Evolutionary conservation across 129 eudicot species (phyloP), one percentile per base, ranked within the genome.

Genomic region (Lonicera japonica): DNA sequence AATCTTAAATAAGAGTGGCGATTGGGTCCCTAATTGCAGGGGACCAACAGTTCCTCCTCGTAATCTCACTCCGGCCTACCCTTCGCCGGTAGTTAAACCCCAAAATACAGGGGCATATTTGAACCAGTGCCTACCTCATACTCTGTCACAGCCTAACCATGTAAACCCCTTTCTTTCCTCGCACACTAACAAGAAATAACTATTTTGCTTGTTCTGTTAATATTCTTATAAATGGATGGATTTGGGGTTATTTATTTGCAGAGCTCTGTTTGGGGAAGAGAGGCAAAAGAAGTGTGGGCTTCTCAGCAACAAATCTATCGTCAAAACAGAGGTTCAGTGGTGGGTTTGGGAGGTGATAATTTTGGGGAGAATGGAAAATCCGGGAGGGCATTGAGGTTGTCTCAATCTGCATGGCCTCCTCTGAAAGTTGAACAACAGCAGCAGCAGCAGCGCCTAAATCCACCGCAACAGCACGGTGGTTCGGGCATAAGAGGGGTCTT

Each of bases 391-490:
- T 63, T 62, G 11, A 75, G 63, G 0, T 60, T 58, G 9, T 70
- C 79, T 19, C 79, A 55, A 11, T 22, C 79, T 78, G 73, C 87
- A 45, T 85, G 86, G 83, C 70, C 86, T 5, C 25, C 65, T 0
- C 68, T 60, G 9, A 59, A 54, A 0, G 68, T 48, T 40, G 74
- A 69, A 21, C 60, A 16, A 23, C 69, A 46, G 20, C 54, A 72
- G 0, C 60, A 16, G 25, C 69, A 46, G 20, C 54, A 72, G 0
- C 71, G 40, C 18, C 73, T 46, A 22, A 68, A 61, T 56, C 73
- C 3, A 17, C 18, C 55, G 18, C 55, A 23, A 11, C 71, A 25
- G 8, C 46, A 20, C 29, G 24, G 39, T 16, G 80, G 64, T 3
- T 51, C 53, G 0, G 75, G 52, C 0, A 29, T 29, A 17, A 52